Evolutionary conservation across 169 alveolate genomes (phyloP).

Genomic region (Sarcocystis neurona): DNA sequence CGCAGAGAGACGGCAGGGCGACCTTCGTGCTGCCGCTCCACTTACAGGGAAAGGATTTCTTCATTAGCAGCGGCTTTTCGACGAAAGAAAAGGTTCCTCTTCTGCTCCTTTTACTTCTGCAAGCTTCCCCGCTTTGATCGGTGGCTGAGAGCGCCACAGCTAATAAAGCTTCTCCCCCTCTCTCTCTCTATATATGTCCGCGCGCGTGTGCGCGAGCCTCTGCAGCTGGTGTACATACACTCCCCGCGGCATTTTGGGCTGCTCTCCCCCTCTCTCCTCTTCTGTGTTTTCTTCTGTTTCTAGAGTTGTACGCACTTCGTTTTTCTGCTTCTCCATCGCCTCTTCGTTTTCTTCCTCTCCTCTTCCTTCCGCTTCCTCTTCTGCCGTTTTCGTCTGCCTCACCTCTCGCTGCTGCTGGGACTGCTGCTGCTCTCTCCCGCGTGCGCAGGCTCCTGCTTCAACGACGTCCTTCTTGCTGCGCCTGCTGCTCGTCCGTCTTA

Average conservation of each 20-base stretch:
- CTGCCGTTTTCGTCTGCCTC: background rate
- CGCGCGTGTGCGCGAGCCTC: background rate
- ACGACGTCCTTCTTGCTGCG: background rate
- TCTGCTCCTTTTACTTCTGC: background rate
- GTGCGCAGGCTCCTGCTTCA: background rate
- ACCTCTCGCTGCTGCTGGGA: background rate
- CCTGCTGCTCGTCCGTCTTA: background rate
- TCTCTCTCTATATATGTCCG: background rate
- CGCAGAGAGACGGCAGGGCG: too few relatives aligned
- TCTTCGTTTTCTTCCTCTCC: background rate
- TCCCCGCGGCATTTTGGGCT: background rate
- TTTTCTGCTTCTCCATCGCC: background rate
- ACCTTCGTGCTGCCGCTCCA: too few relatives aligned
- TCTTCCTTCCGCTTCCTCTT: background rate
- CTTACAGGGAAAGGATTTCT: background rate
- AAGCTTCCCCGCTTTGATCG: background rate
- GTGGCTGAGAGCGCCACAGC: background rate
- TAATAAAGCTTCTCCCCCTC: background rate
- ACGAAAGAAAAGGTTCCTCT: too few relatives aligned
- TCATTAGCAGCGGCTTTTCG: background rate
- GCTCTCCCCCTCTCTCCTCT: background rate
- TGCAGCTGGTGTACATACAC: background rate
- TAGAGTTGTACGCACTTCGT: background rate
- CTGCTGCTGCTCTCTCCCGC: background rate
- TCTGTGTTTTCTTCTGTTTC: background rate